These are phyloP conservation scores for Curvularia lunata DNA, from an alignment of 2,329 filamentous ascomycete species.

Conservation along the genomic window DNA sequence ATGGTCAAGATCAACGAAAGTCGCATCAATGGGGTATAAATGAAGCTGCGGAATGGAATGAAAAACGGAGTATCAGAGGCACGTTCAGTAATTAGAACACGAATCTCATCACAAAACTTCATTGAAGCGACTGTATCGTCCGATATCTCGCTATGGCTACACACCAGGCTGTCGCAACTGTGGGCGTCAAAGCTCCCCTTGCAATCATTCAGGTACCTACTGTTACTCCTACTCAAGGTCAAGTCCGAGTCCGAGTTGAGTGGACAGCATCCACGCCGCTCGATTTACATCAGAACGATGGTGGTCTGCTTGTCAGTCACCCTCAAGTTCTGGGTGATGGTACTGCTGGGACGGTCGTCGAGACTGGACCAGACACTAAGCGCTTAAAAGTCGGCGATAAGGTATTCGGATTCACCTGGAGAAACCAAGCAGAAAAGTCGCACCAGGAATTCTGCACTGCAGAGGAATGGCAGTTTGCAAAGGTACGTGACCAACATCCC, in stretches of 20 bases:
- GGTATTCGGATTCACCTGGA: slow-evolving; percentile 63
- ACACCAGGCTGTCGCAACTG: slow-evolving; percentile 52
- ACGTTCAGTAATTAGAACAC: background rate
- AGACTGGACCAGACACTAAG: slow-evolving; percentile 55
- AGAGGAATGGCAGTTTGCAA: slow-evolving; percentile 54
- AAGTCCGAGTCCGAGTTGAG: slow-evolving; percentile 62
- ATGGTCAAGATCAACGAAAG: background rate
- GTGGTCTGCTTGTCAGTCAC: slow-evolving; percentile 60
- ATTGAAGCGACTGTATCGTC: background rate
- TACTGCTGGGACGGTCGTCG: slow-evolving; percentile 60
- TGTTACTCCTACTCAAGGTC: slow-evolving; percentile 44
- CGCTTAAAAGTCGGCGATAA: slow-evolving; percentile 60
- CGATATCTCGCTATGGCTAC: slow-evolving; percentile 32
- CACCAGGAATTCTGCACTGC: slow-evolving; percentile 64
- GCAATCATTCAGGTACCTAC: slow-evolving; percentile 47
- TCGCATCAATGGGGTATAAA: background rate
- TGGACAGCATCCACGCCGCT: slow-evolving; percentile 68
- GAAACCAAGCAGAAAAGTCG: slow-evolving; percentile 56
- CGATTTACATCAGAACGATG: slow-evolving; percentile 67
- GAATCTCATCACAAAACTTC: background rate
- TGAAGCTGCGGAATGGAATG: background rate
- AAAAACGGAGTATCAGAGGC: background rate
- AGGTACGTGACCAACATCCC: slow-evolving; percentile 14
- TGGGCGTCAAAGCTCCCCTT: slow-evolving; percentile 47
- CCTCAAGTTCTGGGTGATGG: slow-evolving; percentile 61